Percentiles rank a stretch among this genome's conserved stretches.
These are phyloP conservation scores for Vaccinium myrtillus DNA, from an alignment of 148 eudicot genomes.

Conservation along the genomic window DNA sequence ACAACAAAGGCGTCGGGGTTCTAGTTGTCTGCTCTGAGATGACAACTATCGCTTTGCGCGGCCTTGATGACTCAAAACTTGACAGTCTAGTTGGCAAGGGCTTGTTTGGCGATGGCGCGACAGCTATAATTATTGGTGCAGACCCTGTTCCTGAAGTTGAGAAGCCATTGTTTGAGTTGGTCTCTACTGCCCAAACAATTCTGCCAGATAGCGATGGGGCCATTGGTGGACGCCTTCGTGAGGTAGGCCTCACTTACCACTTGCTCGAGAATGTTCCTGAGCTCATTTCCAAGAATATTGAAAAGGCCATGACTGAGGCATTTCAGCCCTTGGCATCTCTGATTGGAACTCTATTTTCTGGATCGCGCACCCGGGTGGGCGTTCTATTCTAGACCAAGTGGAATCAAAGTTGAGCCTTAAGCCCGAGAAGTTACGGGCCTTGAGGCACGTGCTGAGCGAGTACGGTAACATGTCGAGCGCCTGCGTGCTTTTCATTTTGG, in stretches of 20 bases:
- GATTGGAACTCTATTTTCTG: constrained; percentile 46
- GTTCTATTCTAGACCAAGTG: constrained; percentile 41
- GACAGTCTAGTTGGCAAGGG: too few species aligned
- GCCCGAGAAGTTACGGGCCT: constrained; percentile 33
- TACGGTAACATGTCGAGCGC: constrained; percentile 48
- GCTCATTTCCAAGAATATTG: constrained; percentile 37
- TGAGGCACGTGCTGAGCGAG: constrained; percentile 37
- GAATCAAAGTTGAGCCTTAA: constrained; percentile 32
- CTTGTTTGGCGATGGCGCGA: too few species aligned
- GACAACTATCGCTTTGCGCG: constrained; percentile 40
- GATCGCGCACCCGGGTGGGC: constrained; percentile 50
- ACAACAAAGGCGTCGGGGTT: constrained; percentile 40
- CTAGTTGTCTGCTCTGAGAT: constrained; percentile 43
- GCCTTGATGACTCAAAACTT: constrained; percentile 34
- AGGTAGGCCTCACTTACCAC: constrained; percentile 40
- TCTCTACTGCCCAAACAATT: constrained; percentile 43
- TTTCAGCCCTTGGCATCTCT: constrained; percentile 34
- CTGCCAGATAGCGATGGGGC: constrained; percentile 37
- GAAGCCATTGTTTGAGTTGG: constrained; percentile 38
- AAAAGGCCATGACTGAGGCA: constrained; percentile 33
- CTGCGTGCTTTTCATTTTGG: constrained; percentile 37
- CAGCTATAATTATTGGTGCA: too few species aligned
- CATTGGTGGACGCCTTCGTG: constrained; percentile 37
- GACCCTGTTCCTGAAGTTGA: too few species aligned
- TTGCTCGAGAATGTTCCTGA: constrained; percentile 44